Base-by-base conservation (phyloP, 2,329 filamentous ascomycete species). In the Teratosphaeria zuluensis region DNA sequence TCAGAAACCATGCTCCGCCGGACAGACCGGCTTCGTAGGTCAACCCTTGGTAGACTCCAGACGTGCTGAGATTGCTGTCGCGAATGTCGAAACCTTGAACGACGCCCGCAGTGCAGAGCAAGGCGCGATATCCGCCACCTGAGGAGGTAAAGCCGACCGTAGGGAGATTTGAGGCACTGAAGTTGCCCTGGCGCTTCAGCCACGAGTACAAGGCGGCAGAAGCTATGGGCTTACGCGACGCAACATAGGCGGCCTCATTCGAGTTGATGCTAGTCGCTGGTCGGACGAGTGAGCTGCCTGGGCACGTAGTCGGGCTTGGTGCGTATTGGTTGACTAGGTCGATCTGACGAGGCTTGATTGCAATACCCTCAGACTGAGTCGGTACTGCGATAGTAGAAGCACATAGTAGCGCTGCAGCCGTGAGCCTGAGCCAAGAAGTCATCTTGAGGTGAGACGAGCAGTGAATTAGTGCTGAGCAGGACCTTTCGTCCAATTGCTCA, bases 21-120 rank as follows among this genome's bases (percentile, higher is more conserved):
- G 76, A 78, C 2, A 80, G 68, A 8, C 74, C 77, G 53, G 73
- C 66, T 51, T 79, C 72, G 61, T 80, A 80, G 3, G 76, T 78
- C 11, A 78, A 54, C 4, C 69, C 73, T 65, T 80, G 77, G 56
- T 73, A 78, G 0, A 80, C 61, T 3, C 77, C 77, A 53, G 69
- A 73, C 7, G 73, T 73, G 51, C 68, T 70, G 5, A 69, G 62
- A 51, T 72, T 65, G 58, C 72, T 74, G 56, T 79, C 77, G 56
- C 77, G 70, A 6, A 33, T 63, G 67, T 80, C 78, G 19, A 79
- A 66, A 2, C 67, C 76, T 63, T 78, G 72, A 30, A 79, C 63
- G 1, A 78, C 73, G 46, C 75, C 75, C 30, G 70, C 72, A 48
- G 68, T 69, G 30, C 65, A 64, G 4, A 79, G 70, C 35, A 77